phyloP scores from a whole-genome alignment of 306 rosid genomes.

The Vigna reflexopilosa region DNA sequence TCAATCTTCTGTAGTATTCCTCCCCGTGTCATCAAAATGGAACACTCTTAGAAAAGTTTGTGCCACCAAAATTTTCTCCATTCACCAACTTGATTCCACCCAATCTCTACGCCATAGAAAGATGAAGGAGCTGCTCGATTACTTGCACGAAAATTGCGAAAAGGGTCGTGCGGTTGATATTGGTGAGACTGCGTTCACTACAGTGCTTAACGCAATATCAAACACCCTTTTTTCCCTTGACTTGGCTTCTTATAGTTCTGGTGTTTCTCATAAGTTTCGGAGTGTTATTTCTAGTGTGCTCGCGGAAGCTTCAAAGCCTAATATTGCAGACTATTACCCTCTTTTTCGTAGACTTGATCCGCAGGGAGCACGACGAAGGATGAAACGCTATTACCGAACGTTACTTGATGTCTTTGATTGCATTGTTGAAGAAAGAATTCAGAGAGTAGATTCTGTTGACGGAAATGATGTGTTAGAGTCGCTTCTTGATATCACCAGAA shows the following conservation, averaged over 20 bases:
- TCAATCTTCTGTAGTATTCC: slow-evolving; percentile 3
- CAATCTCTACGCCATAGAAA: not conserved
- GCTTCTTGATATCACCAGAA: not conserved
- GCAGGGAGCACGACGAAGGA: slow-evolving; percentile 27
- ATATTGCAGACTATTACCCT: slow-evolving; percentile 40
- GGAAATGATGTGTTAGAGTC: slow-evolving; percentile 38
- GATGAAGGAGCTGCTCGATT: slow-evolving; percentile 10
- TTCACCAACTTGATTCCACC: slow-evolving; percentile 30
- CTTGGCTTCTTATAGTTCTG: slow-evolving; percentile 18
- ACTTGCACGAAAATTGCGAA: not conserved
- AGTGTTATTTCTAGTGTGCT: slow-evolving; percentile 1
- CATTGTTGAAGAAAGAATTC: slow-evolving; percentile 33
- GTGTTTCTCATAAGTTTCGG: slow-evolving; percentile 20
- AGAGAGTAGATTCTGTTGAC: not conserved
- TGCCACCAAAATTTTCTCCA: slow-evolving; percentile 37
- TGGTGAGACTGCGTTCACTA: slow-evolving; percentile 34
- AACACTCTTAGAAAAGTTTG: slow-evolving; percentile 35
- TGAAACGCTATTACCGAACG: slow-evolving; percentile 15
- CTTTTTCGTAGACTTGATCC: slow-evolving; percentile 42
- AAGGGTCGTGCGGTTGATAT: slow-evolving; percentile 34
- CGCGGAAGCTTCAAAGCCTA: slow-evolving; percentile 23
- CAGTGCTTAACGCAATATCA: slow-evolving; percentile 38
- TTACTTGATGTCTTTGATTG: slow-evolving; percentile 16
- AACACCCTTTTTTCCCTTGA: slow-evolving; percentile 44
- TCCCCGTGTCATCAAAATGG: slow-evolving; percentile 33